A percentile compares a stretch with the other conserved stretches of the same genome.
These are phyloP conservation scores for Aspergillus incahuasiensis DNA, from an alignment of 495 filamentous ascomycete species.

Conservation along the genomic window DNA sequence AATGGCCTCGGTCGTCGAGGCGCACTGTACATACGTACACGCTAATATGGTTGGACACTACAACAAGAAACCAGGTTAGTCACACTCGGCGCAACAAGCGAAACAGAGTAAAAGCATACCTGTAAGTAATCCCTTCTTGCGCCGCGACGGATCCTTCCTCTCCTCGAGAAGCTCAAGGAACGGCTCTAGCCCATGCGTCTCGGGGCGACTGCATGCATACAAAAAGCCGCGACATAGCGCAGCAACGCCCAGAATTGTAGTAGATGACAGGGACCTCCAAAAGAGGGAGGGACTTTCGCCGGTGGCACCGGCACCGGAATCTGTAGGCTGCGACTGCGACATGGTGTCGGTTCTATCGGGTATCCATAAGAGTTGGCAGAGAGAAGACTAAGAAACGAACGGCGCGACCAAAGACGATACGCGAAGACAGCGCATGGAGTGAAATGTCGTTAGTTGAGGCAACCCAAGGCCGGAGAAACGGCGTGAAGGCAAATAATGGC, in stretches of 20 bases:
- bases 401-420: neutral
- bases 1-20: slow-evolving; percentile 9
- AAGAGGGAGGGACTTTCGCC: slow-evolving; percentile 37
- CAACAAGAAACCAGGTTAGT: slow-evolving; percentile 16
- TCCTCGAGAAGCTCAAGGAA: slow-evolving; percentile 74
- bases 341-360: slow-evolving; percentile 20
- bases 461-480: slow-evolving; percentile 9
- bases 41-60: slow-evolving; percentile 92
- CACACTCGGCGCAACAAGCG: neutral
- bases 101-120: slow-evolving; percentile 44
- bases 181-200: slow-evolving; percentile 65
- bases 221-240: slow-evolving; percentile 46
- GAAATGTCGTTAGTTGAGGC: no score
- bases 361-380: slow-evolving; percentile 21
- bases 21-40: slow-evolving; percentile 67
- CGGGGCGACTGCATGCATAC: slow-evolving; percentile 38
- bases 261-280: slow-evolving; percentile 41
- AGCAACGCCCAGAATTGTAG: slow-evolving; percentile 42
- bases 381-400: neutral
- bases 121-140: slow-evolving; percentile 77
- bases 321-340: slow-evolving; percentile 31
- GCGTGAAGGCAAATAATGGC: slow-evolving; percentile 10
- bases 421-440: neutral
- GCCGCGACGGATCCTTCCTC: slow-evolving; percentile 60
- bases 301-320: slow-evolving; percentile 39